Evolutionary conservation across 768 basidiomycete species (phyloP), one percentile per base, ranked within the genome.

Genomic region (Suillus discolor): DNA sequence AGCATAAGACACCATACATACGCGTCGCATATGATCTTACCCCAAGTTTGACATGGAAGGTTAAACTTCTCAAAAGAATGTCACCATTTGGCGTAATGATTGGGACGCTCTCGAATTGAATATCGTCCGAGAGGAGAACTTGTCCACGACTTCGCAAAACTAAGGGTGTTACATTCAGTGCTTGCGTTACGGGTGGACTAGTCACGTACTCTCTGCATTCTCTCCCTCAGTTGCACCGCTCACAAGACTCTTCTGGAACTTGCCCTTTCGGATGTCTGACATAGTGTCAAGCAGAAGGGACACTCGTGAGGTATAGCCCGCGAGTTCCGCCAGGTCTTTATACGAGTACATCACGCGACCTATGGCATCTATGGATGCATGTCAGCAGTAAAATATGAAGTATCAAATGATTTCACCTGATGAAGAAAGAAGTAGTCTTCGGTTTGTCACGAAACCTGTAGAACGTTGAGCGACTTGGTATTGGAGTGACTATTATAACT

Each of bases 21-120:
- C 12, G 18, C 41, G 12, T 41, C 31, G 41, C 25, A 28, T 7
- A 38, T 51, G 13, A 25, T 34, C 67, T 71, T 71, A 95, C 95
- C 64, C 96, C 94, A 62, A 87, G 92, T 75, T 93, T 91, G 62
- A 99, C 91, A 69, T 87, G 87, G 82, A 99, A 98, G 70, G 90
- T 94, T 73, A 99, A 78, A 68, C 83, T 89, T 76, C 85, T 86
- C 62, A 99, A 85, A 5, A 99, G 84, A 18, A 99, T 85, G 71
- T 99, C 97, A 7, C 96, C 96, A 68, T 97, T 98, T 2, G 97
- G 97, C 13, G 95, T 96, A 34, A 99, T 89, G 66, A 99, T 95
- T 0, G 97, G 97, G 2, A 99, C 97, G 65, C 90, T 84, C 70
- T 96, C 92, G 69, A 99, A 97, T 42, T 88, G 83, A 71, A 99